These are phyloP conservation scores for Casaregolazyma suthepensis DNA, from an alignment of 1,139 yeast species.

Conservation along the genomic window DNA sequence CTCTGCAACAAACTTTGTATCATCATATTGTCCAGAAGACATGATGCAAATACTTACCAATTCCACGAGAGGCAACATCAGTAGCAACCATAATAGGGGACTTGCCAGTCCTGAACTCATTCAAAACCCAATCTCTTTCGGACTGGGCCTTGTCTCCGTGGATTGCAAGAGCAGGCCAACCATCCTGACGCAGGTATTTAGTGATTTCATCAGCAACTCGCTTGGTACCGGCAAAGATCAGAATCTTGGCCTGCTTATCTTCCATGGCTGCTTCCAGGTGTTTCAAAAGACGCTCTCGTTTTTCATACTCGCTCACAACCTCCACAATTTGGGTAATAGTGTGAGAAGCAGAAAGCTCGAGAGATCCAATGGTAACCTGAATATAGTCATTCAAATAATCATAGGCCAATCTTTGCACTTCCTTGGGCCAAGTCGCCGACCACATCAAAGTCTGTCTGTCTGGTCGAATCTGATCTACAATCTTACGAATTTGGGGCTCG, in stretches of 20 bases:
- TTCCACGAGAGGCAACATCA: slow-evolving; percentile 99
- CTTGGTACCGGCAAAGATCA: slow-evolving; percentile 91
- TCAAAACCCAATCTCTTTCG: slow-evolving; percentile 98
- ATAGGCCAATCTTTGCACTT: slow-evolving; percentile 84
- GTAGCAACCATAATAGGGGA: slow-evolving; percentile 98
- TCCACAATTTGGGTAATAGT: slow-evolving; percentile 92
- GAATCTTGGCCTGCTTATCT: slow-evolving; percentile 68
- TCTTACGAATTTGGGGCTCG: slow-evolving; percentile 93
- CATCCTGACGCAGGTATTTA: slow-evolving; percentile 84
- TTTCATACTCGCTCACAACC: slow-evolving; percentile 85
- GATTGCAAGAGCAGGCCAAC: slow-evolving; percentile 98
- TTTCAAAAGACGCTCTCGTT: slow-evolving; percentile 82
- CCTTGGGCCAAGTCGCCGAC: slow-evolving; percentile 99
- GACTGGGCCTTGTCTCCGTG: slow-evolving; percentile 98
- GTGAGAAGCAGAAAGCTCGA: slow-evolving; percentile 94
- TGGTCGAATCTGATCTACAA: slow-evolving; percentile 91
- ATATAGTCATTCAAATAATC: slow-evolving; percentile 90
- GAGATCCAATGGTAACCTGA: slow-evolving; percentile 93
- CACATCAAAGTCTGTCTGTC: slow-evolving; percentile 98
- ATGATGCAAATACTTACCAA: slow-evolving; percentile 68
- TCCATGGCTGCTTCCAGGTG: slow-evolving; percentile 81
- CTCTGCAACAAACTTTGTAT: slow-evolving; percentile 1
- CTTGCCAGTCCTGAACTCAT: slow-evolving; percentile 85
- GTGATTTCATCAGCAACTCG: slow-evolving; percentile 97
- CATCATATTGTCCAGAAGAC: slow-evolving; percentile 1